Conservation (phyloP, 371 early-diverging fungal genomes). For the Mucor ambiguus region DNA sequence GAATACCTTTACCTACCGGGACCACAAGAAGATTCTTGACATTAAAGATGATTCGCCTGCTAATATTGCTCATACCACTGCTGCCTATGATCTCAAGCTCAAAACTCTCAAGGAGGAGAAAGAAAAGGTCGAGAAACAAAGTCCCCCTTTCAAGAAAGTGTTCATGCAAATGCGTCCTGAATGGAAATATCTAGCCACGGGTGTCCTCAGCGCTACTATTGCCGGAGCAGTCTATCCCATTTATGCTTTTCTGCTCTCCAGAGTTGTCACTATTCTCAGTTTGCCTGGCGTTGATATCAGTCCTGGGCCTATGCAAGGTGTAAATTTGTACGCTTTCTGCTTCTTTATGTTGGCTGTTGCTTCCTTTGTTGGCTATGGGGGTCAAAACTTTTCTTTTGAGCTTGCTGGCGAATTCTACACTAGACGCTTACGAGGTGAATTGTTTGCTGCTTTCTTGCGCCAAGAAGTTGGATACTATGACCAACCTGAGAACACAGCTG, state of each 20-base stretch:
- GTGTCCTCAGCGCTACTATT: constrained; percentile 44
- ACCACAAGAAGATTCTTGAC: background rate
- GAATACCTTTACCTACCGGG: background rate
- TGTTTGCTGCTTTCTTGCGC: constrained; percentile 60
- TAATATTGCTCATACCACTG: constrained; percentile 8
- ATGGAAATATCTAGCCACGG: constrained; percentile 36
- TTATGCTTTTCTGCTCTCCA: constrained; percentile 11
- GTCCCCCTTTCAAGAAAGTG: constrained; percentile 46
- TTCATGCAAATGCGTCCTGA: constrained; percentile 36
- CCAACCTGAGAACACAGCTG: constrained; percentile 71
- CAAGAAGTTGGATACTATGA: constrained; percentile 91
- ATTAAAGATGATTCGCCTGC: background rate
- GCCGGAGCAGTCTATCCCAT: constrained; percentile 52
- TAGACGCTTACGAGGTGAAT: constrained; percentile 49
- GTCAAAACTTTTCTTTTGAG: constrained; percentile 37
- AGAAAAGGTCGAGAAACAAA: constrained; percentile 40
- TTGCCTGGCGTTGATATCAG: constrained; percentile 27
- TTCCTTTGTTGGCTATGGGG: constrained; percentile 44
- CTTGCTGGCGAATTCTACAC: constrained; percentile 59
- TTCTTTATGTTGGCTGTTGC: constrained; percentile 53
- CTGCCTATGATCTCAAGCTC: constrained; percentile 39
- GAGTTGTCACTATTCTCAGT: constrained; percentile 9
- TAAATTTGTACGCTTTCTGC: constrained; percentile 72
- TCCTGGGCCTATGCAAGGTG: constrained; percentile 43
- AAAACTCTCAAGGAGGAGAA: constrained; percentile 41